phyloP scores from a whole-genome alignment of 805 yeast species.

The Teunomyces lycoperdinae region DNA sequence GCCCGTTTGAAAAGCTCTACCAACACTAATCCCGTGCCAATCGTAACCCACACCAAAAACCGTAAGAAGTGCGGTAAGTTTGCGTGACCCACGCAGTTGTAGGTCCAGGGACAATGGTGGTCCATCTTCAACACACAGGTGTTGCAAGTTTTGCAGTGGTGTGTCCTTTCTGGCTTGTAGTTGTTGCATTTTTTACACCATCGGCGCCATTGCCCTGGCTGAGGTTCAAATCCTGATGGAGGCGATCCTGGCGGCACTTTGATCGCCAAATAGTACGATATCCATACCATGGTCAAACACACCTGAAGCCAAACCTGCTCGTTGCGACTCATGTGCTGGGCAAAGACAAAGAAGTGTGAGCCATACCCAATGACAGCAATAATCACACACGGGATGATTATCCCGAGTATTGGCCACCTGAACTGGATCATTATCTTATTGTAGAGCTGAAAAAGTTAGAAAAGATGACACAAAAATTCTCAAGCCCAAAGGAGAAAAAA shows the following conservation, averaged over 20 bases:
- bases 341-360: constrained; percentile 55
- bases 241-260: constrained; percentile 66
- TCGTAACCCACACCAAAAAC: constrained; percentile 64
- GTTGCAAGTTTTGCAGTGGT: constrained; percentile 81
- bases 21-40: constrained; percentile 48
- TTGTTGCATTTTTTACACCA: constrained; percentile 72
- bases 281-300: constrained; percentile 59
- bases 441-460: not conserved
- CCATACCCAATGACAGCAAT: constrained; percentile 62
- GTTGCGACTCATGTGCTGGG: constrained; percentile 34
- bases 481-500: constrained; percentile 6
- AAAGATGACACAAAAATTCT: constrained; percentile 5
- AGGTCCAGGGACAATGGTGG: constrained; percentile 92
- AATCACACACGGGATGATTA: constrained; percentile 55
- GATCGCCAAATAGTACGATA: constrained; percentile 72
- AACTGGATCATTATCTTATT: constrained; percentile 10
- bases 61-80: constrained; percentile 80
- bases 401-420: constrained; percentile 16
- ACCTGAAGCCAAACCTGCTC: constrained; percentile 49
- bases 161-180: constrained; percentile 79
- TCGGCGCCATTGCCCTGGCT: constrained; percentile 52
- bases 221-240: constrained; percentile 45
- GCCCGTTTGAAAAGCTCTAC: constrained; percentile 41
- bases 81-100: constrained; percentile 79
- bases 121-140: constrained; percentile 85